Evolutionary conservation across 192 early-diverging fungal genomes (phyloP).

Genomic region (Physocladia obscura): DNA sequence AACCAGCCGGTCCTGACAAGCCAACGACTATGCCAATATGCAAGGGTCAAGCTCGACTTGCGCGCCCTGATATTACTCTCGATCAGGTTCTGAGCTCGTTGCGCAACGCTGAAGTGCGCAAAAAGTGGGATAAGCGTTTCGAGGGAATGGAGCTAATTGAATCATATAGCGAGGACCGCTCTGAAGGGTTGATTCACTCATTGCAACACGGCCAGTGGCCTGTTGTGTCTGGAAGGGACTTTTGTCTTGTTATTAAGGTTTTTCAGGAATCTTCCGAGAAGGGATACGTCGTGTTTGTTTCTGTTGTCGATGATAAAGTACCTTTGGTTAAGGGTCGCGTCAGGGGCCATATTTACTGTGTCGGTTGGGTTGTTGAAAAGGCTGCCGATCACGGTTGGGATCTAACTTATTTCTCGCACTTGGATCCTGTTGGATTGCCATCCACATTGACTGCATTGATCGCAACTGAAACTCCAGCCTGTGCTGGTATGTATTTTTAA

Average conservation of each 20-base stretch:
- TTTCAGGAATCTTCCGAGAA: slow-evolving; percentile 1
- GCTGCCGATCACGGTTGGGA: not conserved
- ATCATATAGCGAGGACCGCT: not conserved
- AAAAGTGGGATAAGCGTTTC: slow-evolving; percentile 18
- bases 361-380: slow-evolving; percentile 24
- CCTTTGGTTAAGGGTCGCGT: slow-evolving; percentile 7
- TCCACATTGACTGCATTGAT: not conserved
- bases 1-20: not conserved
- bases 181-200: not conserved
- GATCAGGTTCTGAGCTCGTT: slow-evolving; percentile 10
- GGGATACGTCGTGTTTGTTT: not conserved
- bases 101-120: not conserved
- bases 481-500: slow-evolving; percentile 1
- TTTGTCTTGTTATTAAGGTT: not conserved
- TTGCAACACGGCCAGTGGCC: slow-evolving; percentile 18
- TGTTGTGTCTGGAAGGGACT: slow-evolving; percentile 19
- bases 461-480: slow-evolving; percentile 16
- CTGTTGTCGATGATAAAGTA: not conserved
- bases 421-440: slow-evolving; percentile 2
- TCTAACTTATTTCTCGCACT: slow-evolving; percentile 17
- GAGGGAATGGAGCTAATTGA: slow-evolving; percentile 6
- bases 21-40: slow-evolving; percentile 9
- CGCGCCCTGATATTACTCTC: not conserved
- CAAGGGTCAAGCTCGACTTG: not conserved
- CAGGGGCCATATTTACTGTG: slow-evolving; percentile 7